Evolutionary conservation across 805 yeast genomes (phyloP).

Genomic region (Alloascoidea africana): DNA sequence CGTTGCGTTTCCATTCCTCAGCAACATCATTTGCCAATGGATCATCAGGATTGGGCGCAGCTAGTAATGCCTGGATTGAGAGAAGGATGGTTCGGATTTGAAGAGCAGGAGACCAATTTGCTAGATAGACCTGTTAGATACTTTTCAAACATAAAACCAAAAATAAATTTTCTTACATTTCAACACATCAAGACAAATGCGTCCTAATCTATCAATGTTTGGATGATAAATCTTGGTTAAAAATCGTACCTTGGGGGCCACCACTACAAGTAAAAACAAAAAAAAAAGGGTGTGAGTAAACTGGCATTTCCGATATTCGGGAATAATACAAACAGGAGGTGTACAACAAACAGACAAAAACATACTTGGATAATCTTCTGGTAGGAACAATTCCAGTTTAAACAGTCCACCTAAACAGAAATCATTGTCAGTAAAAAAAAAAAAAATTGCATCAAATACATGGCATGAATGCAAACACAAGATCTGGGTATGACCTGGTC

Average conservation of each 20-base stretch:
- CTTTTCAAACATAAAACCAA: neutral
- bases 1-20: slow-evolving; percentile 86
- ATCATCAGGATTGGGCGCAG: slow-evolving; percentile 96
- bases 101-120: slow-evolving; percentile 96
- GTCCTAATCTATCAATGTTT: slow-evolving; percentile 86
- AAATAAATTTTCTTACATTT: slow-evolving; percentile 27
- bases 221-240: slow-evolving; percentile 93
- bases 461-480: neutral
- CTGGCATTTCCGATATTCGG: too few species aligned
- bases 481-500: too few species aligned
- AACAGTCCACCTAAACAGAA: slow-evolving; percentile 36
- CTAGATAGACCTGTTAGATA: slow-evolving; percentile 13
- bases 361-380: slow-evolving; percentile 87
- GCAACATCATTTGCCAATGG: slow-evolving; percentile 98
- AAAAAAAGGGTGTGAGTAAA: too few species aligned
- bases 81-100: slow-evolving; percentile 87
- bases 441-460: slow-evolving; percentile 1
- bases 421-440: neutral
- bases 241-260: slow-evolving; percentile 91
- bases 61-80: slow-evolving; percentile 84
- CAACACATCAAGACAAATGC: slow-evolving; percentile 90
- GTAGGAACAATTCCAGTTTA: slow-evolving; percentile 72
- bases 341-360: neutral
- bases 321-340: too few species aligned
- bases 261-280: slow-evolving; percentile 46